Base-by-base conservation (phyloP, 345 rosid genomes). In the Populus euphratica region DNA sequence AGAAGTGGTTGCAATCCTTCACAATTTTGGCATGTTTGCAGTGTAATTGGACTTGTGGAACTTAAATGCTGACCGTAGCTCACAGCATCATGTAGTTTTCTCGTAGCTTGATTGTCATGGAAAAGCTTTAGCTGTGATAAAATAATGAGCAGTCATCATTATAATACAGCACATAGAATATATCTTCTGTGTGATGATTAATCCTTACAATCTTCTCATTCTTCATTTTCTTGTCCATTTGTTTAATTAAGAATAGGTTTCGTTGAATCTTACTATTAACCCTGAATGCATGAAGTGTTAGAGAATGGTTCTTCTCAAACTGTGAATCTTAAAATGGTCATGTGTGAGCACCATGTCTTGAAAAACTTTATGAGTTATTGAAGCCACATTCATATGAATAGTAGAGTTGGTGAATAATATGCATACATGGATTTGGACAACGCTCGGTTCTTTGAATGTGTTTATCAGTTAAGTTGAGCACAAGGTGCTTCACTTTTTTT, bases 401-500 rank as follows among this genome's bases (percentile, higher is more conserved):
- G 23, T 47, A 65, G 59, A 16, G 35, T 18, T 65, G 10, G 27
- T 39, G n/a, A 43, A 23, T 3, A 13, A 3, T 5, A 1, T 36
- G 18, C 56, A 52, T 13, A 36, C 1, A 38, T n/a, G 44, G 23
- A 49, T 49, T 49, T 49, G 54, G 56, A 59, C n/a, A 31, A 17
- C 5, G 8, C 0, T 8, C 23, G 10, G 21, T 10, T 70, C 5
- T 64, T 63, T 49, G 17, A 6, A n/a, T n/a, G n/a, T n/a, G n/a
- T n/a, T n/a, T n/a, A n/a, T n/a, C n/a, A n/a, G n/a, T 36, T 33
- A 65, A 44, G 69, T 63, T 62, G n/a, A 77, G 61, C n/a, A 21
- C 14, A 13, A 71, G 21, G 50, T 35, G 73, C 49, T 33, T 75
- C 9, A 68, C 3, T 16, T 31, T 66, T 75, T 33, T 11, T 2